Conservation (phyloP, 352 stramenopile genomes). For the Pythium coloratum region DNA sequence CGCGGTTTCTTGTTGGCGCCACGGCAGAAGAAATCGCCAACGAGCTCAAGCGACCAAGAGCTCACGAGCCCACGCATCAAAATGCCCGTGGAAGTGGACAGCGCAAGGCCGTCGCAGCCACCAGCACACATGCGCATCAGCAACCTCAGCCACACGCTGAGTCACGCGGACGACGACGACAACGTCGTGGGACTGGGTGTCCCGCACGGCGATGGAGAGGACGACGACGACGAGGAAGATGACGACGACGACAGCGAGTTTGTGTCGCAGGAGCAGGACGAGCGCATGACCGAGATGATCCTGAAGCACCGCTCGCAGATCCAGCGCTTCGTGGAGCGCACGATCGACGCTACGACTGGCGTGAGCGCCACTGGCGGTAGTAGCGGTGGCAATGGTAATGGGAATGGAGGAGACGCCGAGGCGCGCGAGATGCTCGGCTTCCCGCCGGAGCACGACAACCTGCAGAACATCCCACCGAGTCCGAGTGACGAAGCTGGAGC, state of each 20-base stretch:
- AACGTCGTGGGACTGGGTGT: constrained; percentile 23
- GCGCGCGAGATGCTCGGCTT: constrained; percentile 7
- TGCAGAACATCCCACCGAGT: constrained; percentile 28
- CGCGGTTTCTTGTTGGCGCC: constrained; percentile 17
- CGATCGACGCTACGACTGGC: constrained; percentile 14
- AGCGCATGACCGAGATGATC: constrained; percentile 35
- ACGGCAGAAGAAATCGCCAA: constrained; percentile 15
- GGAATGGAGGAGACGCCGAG: neutral
- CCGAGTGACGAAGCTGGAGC: neutral
- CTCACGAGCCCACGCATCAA: neutral
- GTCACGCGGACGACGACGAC: constrained; percentile 19
- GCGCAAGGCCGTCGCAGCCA: constrained; percentile 4
- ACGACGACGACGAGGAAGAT: constrained; percentile 6
- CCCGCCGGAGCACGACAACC: constrained; percentile 7
- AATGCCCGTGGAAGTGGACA: constrained; percentile 23
- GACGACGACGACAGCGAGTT: constrained; percentile 9
- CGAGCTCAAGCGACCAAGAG: neutral
- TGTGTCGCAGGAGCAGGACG: constrained; percentile 25
- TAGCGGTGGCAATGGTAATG: neutral
- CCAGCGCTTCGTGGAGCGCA: constrained; percentile 29
- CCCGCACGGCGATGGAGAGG: constrained; percentile 14
- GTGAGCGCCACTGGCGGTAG: constrained; percentile 8
- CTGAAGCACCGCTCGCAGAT: constrained; percentile 32
- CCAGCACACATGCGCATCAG: neutral
- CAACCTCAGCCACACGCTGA: constrained; percentile 23